Base-by-base conservation (phyloP, 1,139 yeast species). In the Kodamaea fungicola region DNA sequence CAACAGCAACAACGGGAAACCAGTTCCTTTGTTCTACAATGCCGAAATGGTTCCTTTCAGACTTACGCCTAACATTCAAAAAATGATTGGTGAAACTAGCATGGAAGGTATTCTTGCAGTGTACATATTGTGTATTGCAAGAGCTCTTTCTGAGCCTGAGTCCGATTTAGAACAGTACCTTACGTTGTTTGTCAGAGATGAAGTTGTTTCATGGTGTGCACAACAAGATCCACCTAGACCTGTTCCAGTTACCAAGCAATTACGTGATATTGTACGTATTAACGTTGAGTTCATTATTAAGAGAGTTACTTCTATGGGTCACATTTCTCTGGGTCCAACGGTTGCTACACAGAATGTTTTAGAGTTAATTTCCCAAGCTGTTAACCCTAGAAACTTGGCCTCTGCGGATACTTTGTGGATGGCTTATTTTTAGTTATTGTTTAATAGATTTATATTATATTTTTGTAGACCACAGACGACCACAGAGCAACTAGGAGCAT, bases 41-140 rank as follows among this genome's bases (percentile, higher is more conserved):
- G 80, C 90, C n/a, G 99, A 94, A 57, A 79, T 89, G 49, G 97
- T 92, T 35, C 97, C 98, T 30, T 92, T 94, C 75, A 76, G 99
- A 55, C 74, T 94, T 55, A 92, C 99, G 5, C 98, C 98, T 29
- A 94, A 94, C 55, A 78, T 94, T 40, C 98, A 92, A 60, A 83
- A 85, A 47, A 73, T 92, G 53, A 88, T 94, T 69, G 98, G 98
- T 26, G 96, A 90, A 44, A 80, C 92, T 21, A 86, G 92, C 4
- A 66, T 89, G 52, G 98, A 94, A 61, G 98, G 98, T 39, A 74
- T 94, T 13, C 79, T 89, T 48, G 82, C 97, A 1, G 90, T 89
- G 43, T 80, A 90, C 51, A 71, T 92, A 34, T 80, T 90, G 71
- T 78, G 83, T 24, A 87, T 90, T 57, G 95, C 97, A 1, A 77